phyloP scores from a whole-genome alignment of 2,329 filamentous ascomycete species.

The Alternaria burnsii region DNA sequence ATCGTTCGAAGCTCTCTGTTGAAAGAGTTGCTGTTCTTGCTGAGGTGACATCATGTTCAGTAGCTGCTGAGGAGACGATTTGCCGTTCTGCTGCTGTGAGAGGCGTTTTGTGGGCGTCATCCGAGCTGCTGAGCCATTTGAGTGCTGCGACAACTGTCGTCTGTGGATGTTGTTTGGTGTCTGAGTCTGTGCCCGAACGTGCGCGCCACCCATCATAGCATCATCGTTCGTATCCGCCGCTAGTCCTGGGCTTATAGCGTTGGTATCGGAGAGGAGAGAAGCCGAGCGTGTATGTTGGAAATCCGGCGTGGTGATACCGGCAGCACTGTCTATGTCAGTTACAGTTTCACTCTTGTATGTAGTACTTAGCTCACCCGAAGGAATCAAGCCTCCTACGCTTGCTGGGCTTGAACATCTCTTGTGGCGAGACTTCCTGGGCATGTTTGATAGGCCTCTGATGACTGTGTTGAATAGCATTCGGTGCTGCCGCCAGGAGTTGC shows the following conservation, averaged over 20 bases:
- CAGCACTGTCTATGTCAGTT: background rate
- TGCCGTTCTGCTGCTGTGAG: background rate
- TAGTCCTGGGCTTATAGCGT: background rate
- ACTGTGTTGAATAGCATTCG: background rate
- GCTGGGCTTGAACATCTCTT: background rate
- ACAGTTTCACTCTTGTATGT: background rate
- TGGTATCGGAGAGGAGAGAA: background rate
- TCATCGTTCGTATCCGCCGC: background rate
- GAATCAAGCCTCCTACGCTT: slow-evolving; percentile 4
- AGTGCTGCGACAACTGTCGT: background rate
- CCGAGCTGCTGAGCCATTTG: background rate
- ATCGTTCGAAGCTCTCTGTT: background rate
- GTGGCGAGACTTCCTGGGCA: background rate
- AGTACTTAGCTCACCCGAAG: background rate
- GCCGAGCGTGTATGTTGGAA: background rate
- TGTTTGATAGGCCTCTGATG: background rate
- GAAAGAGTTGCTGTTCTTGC: background rate
- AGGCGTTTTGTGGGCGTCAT: background rate
- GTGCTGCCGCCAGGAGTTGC: background rate
- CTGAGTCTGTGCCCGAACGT: background rate
- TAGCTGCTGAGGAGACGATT: background rate
- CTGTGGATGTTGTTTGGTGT: background rate
- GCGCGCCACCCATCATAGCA: background rate
- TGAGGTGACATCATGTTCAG: background rate
- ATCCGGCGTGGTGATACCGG: background rate